Evolutionary conservation across 208 protist species (phyloP).

Genomic region (Trypanosoma rangeli): DNA sequence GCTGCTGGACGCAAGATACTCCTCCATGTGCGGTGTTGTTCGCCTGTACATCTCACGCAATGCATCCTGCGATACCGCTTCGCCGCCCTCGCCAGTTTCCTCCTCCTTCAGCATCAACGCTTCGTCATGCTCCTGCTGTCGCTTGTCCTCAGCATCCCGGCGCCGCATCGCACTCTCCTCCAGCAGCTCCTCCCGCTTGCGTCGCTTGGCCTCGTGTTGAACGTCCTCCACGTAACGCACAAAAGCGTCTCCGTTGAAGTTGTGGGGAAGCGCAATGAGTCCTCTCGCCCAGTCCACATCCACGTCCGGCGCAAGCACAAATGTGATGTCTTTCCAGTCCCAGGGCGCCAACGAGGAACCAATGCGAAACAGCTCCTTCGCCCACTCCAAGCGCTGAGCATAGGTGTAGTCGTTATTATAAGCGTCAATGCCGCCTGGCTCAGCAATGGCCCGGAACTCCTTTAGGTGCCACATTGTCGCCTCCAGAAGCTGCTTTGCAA

Average conservation of each 20-base stretch:
- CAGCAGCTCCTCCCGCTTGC: slow-evolving; percentile 57
- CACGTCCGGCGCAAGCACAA: slow-evolving; percentile 71
- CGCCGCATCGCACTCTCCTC: slow-evolving; percentile 55
- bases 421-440: slow-evolving; percentile 80
- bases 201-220: slow-evolving; percentile 70
- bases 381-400: slow-evolving; percentile 83
- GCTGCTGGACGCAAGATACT: slow-evolving; percentile 78
- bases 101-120: slow-evolving; percentile 52
- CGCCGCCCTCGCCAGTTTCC: slow-evolving; percentile 15
- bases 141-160: slow-evolving; percentile 41
- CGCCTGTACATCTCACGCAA: slow-evolving; percentile 56
- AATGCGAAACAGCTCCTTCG: slow-evolving; percentile 88
- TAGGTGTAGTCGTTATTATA: slow-evolving; percentile 92
- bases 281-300: slow-evolving; percentile 81
- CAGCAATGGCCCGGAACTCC: slow-evolving; percentile 76
- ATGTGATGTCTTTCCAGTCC: slow-evolving; percentile 91
- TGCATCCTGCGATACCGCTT: neutral
- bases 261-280: slow-evolving; percentile 74
- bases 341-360: slow-evolving; percentile 72
- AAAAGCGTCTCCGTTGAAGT: slow-evolving; percentile 87
- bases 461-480: slow-evolving; percentile 90
- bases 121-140: slow-evolving; percentile 38
- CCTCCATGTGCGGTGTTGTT: slow-evolving; percentile 76
- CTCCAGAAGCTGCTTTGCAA: slow-evolving; percentile 88
- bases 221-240: slow-evolving; percentile 87